A percentile compares a stretch with the other conserved stretches of the same genome.
phyloP scores from a whole-genome alignment of 495 filamentous ascomycete genomes.

The Bathelium albidoporum region DNA sequence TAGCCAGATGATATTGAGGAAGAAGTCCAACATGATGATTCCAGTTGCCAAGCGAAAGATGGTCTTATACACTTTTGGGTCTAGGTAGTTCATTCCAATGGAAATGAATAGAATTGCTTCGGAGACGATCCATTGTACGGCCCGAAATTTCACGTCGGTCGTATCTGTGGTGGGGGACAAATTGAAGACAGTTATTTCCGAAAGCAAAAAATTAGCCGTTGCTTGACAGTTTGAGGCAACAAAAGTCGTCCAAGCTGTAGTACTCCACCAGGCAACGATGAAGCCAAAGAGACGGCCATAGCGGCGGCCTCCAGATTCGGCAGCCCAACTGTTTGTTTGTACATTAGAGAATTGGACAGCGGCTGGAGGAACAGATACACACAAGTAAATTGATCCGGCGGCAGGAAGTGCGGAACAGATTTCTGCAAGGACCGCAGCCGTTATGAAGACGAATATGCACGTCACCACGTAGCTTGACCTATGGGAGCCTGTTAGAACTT shows the following conservation, averaged over 20 bases:
- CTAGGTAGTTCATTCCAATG: conserved; percentile 26
- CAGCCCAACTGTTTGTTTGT: conserved; percentile 35
- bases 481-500: background rate
- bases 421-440: conserved; percentile 46
- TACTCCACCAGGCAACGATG: conserved; percentile 51
- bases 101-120: conserved; percentile 34
- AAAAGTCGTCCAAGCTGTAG: conserved; percentile 50
- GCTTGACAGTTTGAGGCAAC: conserved; percentile 40
- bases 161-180: conserved; percentile 40
- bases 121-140: conserved; percentile 46
- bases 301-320: conserved; percentile 43
- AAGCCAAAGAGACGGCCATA: conserved; percentile 45
- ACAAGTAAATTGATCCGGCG: conserved; percentile 45
- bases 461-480: conserved; percentile 49
- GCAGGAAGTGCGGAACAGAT: conserved; percentile 47
- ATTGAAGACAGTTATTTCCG: conserved; percentile 45
- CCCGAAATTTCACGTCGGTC: conserved; percentile 41
- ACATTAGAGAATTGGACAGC: background rate
- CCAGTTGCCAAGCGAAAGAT: conserved; percentile 41
- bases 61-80: conserved; percentile 23
- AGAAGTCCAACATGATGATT: conserved; percentile 44
- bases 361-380: background rate
- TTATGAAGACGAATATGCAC: conserved; percentile 47
- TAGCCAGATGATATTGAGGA: conserved; percentile 48
- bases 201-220: conserved; percentile 46